Evolutionary conservation across 1,284 basidiomycete genomes (phyloP).

Genomic region (Chalciporus sp.): DNA sequence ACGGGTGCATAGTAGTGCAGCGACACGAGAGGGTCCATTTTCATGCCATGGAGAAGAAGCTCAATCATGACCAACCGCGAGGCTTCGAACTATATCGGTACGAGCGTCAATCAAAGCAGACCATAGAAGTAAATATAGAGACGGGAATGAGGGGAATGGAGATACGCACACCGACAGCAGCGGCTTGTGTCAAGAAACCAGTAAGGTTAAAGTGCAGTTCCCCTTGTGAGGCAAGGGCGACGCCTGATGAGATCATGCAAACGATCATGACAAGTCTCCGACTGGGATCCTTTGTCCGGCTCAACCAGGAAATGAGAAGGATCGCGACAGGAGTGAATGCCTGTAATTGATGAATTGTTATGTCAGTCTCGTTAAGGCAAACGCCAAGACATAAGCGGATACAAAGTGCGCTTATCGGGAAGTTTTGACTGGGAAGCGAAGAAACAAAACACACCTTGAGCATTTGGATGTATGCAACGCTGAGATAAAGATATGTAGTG

Average conservation of each 20-base stretch:
- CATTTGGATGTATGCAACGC: constrained; percentile 97
- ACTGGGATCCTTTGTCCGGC: constrained; percentile 88
- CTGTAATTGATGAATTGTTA: constrained; percentile 39
- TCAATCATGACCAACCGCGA: constrained; percentile 96
- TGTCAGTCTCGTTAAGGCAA: constrained; percentile 9
- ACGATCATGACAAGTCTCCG: constrained; percentile 83
- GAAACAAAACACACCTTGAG: constrained; percentile 70
- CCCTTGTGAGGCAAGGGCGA: constrained; percentile 86
- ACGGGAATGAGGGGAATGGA: not conserved
- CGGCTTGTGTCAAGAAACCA: constrained; percentile 85
- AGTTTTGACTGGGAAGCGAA: not conserved
- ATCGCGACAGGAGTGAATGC: constrained; percentile 98
- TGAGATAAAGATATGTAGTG: constrained; percentile 91
- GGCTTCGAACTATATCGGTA: constrained; percentile 69
- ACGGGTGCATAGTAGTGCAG: constrained; percentile 97
- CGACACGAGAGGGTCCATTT: constrained; percentile 97
- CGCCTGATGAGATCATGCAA: constrained; percentile 89
- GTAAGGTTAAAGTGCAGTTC: constrained; percentile 85
- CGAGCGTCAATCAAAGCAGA: constrained; percentile 8
- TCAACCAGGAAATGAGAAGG: constrained; percentile 90
- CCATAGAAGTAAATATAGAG: not conserved
- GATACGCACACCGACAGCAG: constrained; percentile 71
- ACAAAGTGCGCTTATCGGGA: too few relatives aligned
- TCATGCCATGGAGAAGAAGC: constrained; percentile 91
- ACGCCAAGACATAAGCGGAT: not conserved